Percentiles rank a stretch among this genome's conserved stretches.
Conservation (phyloP, 2,329 filamentous ascomycete genomes). For the Elsinoe australis region DNA sequence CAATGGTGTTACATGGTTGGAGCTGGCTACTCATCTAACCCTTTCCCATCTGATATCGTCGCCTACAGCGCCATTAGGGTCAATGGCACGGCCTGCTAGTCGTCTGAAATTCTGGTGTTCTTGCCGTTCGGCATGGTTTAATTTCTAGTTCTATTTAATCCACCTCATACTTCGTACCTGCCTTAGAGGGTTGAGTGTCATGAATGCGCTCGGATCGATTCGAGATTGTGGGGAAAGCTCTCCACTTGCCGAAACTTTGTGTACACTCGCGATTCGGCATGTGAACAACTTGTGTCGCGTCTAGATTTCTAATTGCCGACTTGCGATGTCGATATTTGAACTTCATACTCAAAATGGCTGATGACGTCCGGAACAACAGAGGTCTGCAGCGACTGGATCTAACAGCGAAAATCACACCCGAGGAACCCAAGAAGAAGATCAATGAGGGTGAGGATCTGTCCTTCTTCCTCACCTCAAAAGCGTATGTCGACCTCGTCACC, state of each 20-base stretch:
- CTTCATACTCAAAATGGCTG: conserved; percentile 16
- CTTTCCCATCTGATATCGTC: background rate
- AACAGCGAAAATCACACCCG: conserved; percentile 50
- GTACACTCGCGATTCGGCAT: too few relatives aligned
- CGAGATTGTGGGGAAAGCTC: conserved; percentile 8
- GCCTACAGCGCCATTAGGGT: background rate
- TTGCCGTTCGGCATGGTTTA: too few relatives aligned
- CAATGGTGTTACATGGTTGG: conserved; percentile 4
- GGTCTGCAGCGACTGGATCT: conserved; percentile 41
- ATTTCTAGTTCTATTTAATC: too few relatives aligned
- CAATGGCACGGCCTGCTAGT: background rate
- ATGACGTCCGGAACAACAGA: conserved; percentile 20
- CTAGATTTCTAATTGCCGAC: background rate
- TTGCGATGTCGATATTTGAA: background rate
- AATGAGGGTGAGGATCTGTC: conserved; percentile 75
- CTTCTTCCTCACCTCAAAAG: conserved; percentile 69
- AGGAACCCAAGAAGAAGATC: conserved; percentile 68
- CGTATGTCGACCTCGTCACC: conserved; percentile 77
- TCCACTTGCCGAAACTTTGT: too few relatives aligned
- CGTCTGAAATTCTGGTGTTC: too few relatives aligned
- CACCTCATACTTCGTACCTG: too few relatives aligned
- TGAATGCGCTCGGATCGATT: background rate
- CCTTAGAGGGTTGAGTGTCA: too few relatives aligned
- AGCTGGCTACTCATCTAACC: background rate
- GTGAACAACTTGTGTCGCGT: background rate